Evolutionary conservation across 2,329 filamentous ascomycete species (phyloP).

Genomic region (Thielaviopsis euricoi): DNA sequence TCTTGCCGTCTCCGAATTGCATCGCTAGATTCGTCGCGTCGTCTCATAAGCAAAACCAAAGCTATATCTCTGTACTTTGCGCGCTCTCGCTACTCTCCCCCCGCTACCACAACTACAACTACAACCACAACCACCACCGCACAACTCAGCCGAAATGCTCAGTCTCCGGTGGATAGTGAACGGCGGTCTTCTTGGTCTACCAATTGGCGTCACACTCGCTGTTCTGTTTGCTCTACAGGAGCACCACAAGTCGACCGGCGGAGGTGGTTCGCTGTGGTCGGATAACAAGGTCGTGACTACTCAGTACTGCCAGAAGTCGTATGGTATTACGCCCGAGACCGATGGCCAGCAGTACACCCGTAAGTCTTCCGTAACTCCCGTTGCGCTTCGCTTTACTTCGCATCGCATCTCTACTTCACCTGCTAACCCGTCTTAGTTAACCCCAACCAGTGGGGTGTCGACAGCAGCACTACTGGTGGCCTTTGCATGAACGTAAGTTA

Average conservation of each 20-base stretch:
- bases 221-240: constrained; percentile 32
- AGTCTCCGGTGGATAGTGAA: constrained; percentile 30
- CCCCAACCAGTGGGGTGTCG: constrained; percentile 38
- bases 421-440: constrained; percentile 25
- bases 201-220: constrained; percentile 31
- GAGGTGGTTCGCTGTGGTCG: constrained; percentile 28
- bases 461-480: constrained; percentile 20
- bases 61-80: background rate
- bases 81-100: background rate
- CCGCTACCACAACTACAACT: background rate
- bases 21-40: background rate
- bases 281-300: constrained; percentile 22
- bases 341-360: constrained; percentile 29
- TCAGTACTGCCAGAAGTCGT: constrained; percentile 26
- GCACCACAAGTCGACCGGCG: constrained; percentile 23
- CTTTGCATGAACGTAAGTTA: constrained; percentile 37
- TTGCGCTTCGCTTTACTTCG: background rate
- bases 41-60: background rate
- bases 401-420: background rate
- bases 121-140: too few relatives aligned
- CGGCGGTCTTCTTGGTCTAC: constrained; percentile 31
- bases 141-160: constrained; percentile 18
- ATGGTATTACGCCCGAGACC: constrained; percentile 28
- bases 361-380: constrained; percentile 19
- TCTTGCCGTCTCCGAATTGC: background rate